Evolutionary conservation across 2,329 filamentous ascomycete genomes (phyloP), one percentile per base, ranked within the genome.

Genomic region (Neoscytalidium dimidiatum): DNA sequence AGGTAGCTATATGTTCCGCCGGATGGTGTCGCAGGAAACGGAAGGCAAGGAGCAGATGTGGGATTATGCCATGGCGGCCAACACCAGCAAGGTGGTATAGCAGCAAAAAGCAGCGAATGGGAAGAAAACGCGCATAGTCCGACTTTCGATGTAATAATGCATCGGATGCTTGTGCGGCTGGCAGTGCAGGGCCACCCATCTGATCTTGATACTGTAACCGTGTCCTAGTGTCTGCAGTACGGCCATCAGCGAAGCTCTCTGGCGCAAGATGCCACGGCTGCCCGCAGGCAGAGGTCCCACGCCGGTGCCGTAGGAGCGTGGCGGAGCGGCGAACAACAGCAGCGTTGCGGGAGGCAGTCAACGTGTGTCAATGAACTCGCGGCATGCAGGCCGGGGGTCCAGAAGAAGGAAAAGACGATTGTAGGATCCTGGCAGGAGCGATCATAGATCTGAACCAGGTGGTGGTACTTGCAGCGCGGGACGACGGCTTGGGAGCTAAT

Each of bases 151-250:
- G 53, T 43, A 41, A 61, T 33, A 28, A 35, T 44, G 63, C 48
- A 35, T 65, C 53, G 53, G 38, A 46, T 57, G 52, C 29, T 64
- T 49, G 41, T 52, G 46, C 44, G 63, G 46, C 44, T 61, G 44
- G 46, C 38, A 46, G 31, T 35, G 23, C 51, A 46, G 38, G 43
- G 29, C 62, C 41, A 44, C 48, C 21, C 61, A 49, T 41, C 51
- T 31, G 56, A 52, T 60, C 53, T 60, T 65, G 63, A 64, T 64
- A 64, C 62, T 58, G 62, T 57, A 53, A 48, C 38, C 51, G 62
- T 64, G 62, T 64, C 31, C 52, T 41, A 56, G 51, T 31, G 35
- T 41, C 62, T 64, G 62, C 62, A 64, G 41, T 26, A 57, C 62
- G 29, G 61, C 48, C 48, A 41, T 43, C 53, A 29, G 53, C 53